phyloP scores from a whole-genome alignment of 306 rosid genomes.

The Dalbergia cultrata region DNA sequence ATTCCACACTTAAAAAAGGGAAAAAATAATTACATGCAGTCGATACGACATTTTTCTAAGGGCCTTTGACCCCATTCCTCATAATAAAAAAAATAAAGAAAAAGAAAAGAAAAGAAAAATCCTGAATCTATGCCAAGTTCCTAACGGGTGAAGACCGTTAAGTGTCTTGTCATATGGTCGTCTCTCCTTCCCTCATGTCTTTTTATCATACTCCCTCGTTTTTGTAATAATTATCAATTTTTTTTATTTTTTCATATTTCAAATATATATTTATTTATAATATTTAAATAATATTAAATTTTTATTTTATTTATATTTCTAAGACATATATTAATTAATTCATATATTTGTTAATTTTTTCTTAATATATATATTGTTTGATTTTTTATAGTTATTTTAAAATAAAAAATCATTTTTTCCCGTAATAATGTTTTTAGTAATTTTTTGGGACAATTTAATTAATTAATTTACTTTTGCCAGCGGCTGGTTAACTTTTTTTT shows the following conservation, averaged over 20 bases:
- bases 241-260: too few species aligned
- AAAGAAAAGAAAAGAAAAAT: neutral
- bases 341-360: too few species aligned
- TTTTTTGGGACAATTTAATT: neutral
- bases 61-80: neutral
- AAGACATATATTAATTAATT: too few species aligned
- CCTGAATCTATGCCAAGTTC: neutral
- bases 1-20: too few species aligned
- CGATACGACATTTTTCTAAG: neutral
- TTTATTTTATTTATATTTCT: too few species aligned
- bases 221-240: too few species aligned
- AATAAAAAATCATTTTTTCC: neutral
- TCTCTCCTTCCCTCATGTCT: neutral
- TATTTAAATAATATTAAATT: too few species aligned
- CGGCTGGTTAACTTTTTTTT: neutral
- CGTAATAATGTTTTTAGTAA: neutral
- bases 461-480: too few species aligned
- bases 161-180: slow-evolving; percentile 24
- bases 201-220: neutral
- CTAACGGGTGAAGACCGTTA: slow-evolving; percentile 22
- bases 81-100: neutral
- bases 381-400: too few species aligned
- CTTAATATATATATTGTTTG: too few species aligned
- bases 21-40: neutral
- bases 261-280: too few species aligned